Base-by-base conservation (phyloP, 495 filamentous ascomycete species). In the Geopyxis carbonaria region DNA sequence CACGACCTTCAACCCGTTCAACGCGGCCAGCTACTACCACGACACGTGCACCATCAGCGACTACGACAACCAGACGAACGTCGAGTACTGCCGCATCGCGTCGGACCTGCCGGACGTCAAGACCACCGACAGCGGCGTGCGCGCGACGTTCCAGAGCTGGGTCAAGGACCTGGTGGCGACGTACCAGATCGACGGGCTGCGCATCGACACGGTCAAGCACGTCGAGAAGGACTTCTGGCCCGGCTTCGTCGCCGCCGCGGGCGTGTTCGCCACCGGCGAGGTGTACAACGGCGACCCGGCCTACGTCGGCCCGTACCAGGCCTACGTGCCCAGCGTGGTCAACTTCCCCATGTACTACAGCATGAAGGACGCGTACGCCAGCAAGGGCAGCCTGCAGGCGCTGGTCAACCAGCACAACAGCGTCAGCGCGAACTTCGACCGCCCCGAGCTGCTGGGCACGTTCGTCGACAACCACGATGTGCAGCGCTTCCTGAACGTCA, bases 391-490 rank as follows among this genome's bases (percentile, higher is more conserved):
- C 43, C 74, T 78, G 25, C 61, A 62, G 44, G 63, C 58, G 18
- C 66, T 83, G 0, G 72, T 70, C 39, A 60, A 69, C 44, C 50
- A 53, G 21, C 41, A 53, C 40, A 37, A 54, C 33, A 21, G 13
- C 5, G 50, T 54, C 33, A 53, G 49, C 31, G 36, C 23, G 19
- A 48, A 45, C 11, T 54, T 54, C 16, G 16, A 15, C 4, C 44
- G 38, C 7, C 50, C 50, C 7, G 45, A 54, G 13, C 60, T 82
- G 0, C 64, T 81, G 4, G 79, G 80, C 22, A 75, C 65, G 3
- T 91, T 91, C 58, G 42, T 75, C 10, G 81, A 87, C 47, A 91
- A 91, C 50, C 82, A 91, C 48, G 81, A 91, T 55, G 66, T 73
- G 14, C 60, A 68, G 2, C 69, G 80, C 2, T 82, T 80, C 55